phyloP scores from a whole-genome alignment of 257 asterid genomes.

The Penstemon davidsonii region DNA sequence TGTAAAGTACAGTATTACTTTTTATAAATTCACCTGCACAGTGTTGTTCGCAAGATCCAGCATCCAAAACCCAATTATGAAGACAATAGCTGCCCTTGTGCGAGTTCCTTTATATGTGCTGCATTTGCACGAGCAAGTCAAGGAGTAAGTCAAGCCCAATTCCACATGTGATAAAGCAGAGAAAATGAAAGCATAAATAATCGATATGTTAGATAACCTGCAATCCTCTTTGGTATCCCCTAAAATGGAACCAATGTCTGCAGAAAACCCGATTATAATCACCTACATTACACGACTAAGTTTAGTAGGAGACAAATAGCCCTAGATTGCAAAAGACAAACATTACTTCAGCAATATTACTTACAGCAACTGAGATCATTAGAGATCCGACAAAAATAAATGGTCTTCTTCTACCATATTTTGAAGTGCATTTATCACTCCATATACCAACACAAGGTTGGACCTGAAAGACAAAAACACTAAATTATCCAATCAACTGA shows the following conservation, averaged over 20 bases:
- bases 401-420: slow-evolving; percentile 65
- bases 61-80: slow-evolving; percentile 97
- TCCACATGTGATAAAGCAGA: slow-evolving; percentile 18
- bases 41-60: slow-evolving; percentile 99
- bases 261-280: slow-evolving; percentile 91
- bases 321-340: slow-evolving; percentile 25
- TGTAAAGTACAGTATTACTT: slow-evolving; percentile 3
- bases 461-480: slow-evolving; percentile 55
- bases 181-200: slow-evolving; percentile 25
- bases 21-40: slow-evolving; percentile 73
- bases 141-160: slow-evolving; percentile 35
- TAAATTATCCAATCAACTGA: slow-evolving; percentile 10
- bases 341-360: slow-evolving; percentile 33
- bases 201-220: slow-evolving; percentile 60
- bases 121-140: slow-evolving; percentile 48
- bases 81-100: slow-evolving; percentile 87
- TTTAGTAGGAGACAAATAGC: slow-evolving; percentile 39
- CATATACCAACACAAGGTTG: slow-evolving; percentile 99
- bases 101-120: slow-evolving; percentile 98
- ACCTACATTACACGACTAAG: slow-evolving; percentile 61
- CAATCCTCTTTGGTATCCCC: slow-evolving; percentile 98
- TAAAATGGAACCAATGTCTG: slow-evolving; percentile 93
- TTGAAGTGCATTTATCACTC: slow-evolving; percentile 66
- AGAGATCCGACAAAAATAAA: slow-evolving; percentile 54
- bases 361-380: slow-evolving; percentile 61